These are phyloP conservation scores for Dactylellina leptospora DNA, from an alignment of 2,329 filamentous ascomycete genomes.

Conservation along the genomic window DNA sequence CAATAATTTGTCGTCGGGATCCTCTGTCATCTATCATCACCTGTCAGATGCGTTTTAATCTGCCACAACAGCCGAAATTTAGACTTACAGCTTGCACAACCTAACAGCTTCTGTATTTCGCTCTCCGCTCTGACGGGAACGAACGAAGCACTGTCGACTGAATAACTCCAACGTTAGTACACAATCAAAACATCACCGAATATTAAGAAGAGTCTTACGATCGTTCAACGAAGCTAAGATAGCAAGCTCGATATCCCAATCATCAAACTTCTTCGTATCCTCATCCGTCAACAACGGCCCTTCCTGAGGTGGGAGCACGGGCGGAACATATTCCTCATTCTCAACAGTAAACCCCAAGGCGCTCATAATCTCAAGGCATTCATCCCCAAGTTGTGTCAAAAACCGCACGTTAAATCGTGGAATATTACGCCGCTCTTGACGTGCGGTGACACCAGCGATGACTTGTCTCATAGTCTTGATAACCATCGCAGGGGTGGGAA, in stretches of 20 bases:
- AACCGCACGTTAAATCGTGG: conserved; percentile 31
- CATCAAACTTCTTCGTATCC: conserved; percentile 19
- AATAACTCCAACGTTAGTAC: conserved; percentile 32
- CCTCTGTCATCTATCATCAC: conserved; percentile 56
- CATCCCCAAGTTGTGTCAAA: conserved; percentile 39
- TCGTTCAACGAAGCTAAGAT: conserved; percentile 22
- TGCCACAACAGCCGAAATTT: conserved; percentile 57
- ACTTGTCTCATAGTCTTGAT: conserved; percentile 38
- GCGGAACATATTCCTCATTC: conserved; percentile 29
- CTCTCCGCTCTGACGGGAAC: conserved; percentile 49
- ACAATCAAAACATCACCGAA: neutral
- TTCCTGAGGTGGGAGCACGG: conserved; percentile 19
- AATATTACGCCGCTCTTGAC: conserved; percentile 27
- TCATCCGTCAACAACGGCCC: conserved; percentile 14
- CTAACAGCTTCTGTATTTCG: conserved; percentile 54
- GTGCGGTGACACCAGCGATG: conserved; percentile 27
- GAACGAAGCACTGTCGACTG: conserved; percentile 14
- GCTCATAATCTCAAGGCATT: conserved; percentile 40
- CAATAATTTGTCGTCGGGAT: conserved; percentile 44
- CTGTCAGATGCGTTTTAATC: conserved; percentile 65
- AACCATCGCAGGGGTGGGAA: conserved; percentile 43
- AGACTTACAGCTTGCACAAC: conserved; percentile 58
- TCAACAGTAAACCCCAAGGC: conserved; percentile 30
- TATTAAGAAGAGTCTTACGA: conserved; percentile 11
- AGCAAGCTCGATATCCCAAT: conserved; percentile 32